These are phyloP conservation scores for Carex littledalei DNA, from an alignment of 176 grass and related monocot genomes.

Conservation along the genomic window DNA sequence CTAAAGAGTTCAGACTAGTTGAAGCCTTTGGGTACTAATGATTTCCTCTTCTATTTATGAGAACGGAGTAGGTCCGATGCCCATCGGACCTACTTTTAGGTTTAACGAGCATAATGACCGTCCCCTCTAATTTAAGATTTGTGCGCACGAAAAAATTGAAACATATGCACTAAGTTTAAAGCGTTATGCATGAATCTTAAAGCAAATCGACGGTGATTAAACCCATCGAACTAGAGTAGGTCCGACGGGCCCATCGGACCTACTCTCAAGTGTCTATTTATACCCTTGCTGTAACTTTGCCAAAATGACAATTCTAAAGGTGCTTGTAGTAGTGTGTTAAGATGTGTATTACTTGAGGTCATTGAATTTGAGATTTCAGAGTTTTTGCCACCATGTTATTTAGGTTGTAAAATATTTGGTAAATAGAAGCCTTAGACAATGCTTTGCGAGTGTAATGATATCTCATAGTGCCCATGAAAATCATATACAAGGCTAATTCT, in stretches of 20 bases:
- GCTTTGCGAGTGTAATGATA: too few relatives aligned
- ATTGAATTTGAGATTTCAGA: not conserved
- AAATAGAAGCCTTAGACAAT: not conserved
- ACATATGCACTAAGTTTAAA: too few relatives aligned
- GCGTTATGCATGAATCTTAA: too few relatives aligned
- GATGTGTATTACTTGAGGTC: not conserved
- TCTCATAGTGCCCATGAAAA: too few relatives aligned
- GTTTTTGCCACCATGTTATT: not conserved
- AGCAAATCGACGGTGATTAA: too few relatives aligned
- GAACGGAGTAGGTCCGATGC: too few relatives aligned
- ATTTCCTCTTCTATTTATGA: not conserved
- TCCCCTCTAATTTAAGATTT: too few relatives aligned
- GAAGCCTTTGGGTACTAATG: constrained; percentile 66
- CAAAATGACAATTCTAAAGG: not conserved
- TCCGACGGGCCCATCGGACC: too few relatives aligned
- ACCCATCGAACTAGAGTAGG: too few relatives aligned
- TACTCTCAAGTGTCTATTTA: not conserved
- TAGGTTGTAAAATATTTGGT: not conserved
- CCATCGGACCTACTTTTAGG: too few relatives aligned
- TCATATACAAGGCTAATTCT: not conserved
- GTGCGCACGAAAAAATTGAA: too few relatives aligned
- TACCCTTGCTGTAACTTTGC: not conserved
- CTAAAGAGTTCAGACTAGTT: constrained; percentile 68
- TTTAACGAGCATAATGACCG: too few relatives aligned
- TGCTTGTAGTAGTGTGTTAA: not conserved